A percentile compares a stretch with the other conserved stretches of the same genome.
Conservation (phyloP, 2,329 filamentous ascomycete genomes). For the Nemania serpens region DNA sequence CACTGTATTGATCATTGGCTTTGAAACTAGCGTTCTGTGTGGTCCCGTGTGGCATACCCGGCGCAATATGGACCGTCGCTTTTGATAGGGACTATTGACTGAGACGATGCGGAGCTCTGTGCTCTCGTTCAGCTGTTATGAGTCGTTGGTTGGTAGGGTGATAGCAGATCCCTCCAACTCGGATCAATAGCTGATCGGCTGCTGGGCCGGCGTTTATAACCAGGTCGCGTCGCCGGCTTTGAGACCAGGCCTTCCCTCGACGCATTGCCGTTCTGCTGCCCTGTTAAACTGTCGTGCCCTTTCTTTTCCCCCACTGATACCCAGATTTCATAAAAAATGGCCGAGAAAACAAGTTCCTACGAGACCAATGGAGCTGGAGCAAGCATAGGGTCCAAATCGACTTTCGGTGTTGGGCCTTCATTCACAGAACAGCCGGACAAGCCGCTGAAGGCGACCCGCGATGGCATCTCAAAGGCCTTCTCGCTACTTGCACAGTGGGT, state of each 20-base stretch:
- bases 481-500: slow-evolving; percentile 44
- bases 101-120: neutral
- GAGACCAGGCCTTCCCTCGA: neutral
- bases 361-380: slow-evolving; percentile 25
- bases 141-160: slow-evolving; percentile 17
- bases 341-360: slow-evolving; percentile 20
- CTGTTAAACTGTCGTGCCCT: neutral
- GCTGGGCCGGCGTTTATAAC: slow-evolving; percentile 20
- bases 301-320: slow-evolving; percentile 21
- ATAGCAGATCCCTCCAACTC: slow-evolving; percentile 8
- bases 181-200: slow-evolving; percentile 6
- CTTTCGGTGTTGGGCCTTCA: slow-evolving; percentile 25
- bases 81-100: slow-evolving; percentile 9
- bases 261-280: neutral
- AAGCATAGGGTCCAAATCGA: slow-evolving; percentile 19
- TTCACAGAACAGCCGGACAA: slow-evolving; percentile 30
- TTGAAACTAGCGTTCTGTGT: slow-evolving; percentile 17
- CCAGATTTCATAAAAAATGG: slow-evolving; percentile 25
- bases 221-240: neutral
- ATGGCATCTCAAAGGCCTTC: slow-evolving; percentile 44
- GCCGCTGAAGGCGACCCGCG: slow-evolving; percentile 37
- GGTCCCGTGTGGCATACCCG: slow-evolving; percentile 8
- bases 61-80: slow-evolving; percentile 2
- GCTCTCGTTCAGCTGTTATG: slow-evolving; percentile 1
- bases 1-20: no score